Conservation (phyloP, 805 yeast species). For the Debaryomyces hansenii region DNA sequence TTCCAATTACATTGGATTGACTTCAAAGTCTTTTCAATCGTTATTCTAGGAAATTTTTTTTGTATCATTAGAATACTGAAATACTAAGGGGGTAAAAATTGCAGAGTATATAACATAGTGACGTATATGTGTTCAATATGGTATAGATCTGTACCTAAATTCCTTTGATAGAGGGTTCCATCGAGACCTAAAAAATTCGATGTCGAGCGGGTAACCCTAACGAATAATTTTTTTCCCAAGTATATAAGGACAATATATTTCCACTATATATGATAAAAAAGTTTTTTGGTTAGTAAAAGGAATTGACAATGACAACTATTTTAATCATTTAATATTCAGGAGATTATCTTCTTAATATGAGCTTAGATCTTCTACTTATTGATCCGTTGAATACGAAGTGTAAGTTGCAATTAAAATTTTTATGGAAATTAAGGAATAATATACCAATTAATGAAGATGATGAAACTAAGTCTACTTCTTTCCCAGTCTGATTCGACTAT, state of each 20-base stretch:
- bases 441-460: slow-evolving; percentile 29
- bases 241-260: not conserved
- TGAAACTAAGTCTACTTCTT: slow-evolving; percentile 70
- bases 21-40: not conserved
- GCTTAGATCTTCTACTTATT: not conserved
- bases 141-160: too few species aligned
- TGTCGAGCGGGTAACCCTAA: not conserved
- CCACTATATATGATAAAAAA: not conserved
- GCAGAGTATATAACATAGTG: too few species aligned
- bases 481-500: slow-evolving; percentile 93
- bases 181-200: not conserved
- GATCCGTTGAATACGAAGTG: too few species aligned
- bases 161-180: too few species aligned
- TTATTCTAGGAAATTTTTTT: too few species aligned
- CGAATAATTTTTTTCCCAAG: not conserved
- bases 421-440: too few species aligned
- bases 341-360: not conserved
- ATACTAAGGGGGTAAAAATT: too few species aligned
- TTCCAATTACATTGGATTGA: too few species aligned
- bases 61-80: too few species aligned
- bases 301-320: not conserved
- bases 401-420: too few species aligned
- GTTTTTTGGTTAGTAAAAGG: not conserved
- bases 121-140: too few species aligned
- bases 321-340: not conserved